Conservation (phyloP, 2,329 filamentous ascomycete genomes). For the Diaporthe sp. region DNA sequence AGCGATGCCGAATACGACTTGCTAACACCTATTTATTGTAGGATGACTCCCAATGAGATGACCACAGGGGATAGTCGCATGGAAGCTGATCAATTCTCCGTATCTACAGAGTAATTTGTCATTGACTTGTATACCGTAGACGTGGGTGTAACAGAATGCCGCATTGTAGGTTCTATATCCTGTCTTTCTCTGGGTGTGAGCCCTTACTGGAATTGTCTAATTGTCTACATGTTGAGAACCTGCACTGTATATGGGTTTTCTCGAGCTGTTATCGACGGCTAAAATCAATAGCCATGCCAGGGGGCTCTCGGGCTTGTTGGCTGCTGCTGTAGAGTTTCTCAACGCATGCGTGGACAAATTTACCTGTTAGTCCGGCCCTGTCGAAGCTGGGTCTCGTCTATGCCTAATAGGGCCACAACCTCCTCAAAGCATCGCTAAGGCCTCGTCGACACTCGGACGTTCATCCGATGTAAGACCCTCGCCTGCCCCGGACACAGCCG, state of each 20-base stretch:
- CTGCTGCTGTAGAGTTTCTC: not conserved
- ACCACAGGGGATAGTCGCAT: not conserved
- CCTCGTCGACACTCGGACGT: conserved; percentile 7
- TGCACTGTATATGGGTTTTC: not conserved
- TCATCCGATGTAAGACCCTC: conserved; percentile 17
- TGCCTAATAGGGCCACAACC: not conserved
- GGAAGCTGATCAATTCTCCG: not conserved
- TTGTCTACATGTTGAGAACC: not conserved
- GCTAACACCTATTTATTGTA: not conserved
- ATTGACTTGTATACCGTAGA: not conserved
- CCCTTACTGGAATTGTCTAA: not conserved
- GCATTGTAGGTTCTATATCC: not conserved
- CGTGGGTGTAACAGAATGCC: not conserved
- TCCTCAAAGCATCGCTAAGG: not conserved
- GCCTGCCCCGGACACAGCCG: conserved; percentile 16
- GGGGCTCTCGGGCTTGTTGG: not conserved
- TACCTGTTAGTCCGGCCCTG: not conserved
- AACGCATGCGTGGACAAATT: not conserved
- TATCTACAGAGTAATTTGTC: not conserved
- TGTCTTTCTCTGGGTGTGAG: not conserved
- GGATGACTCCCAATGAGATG: too few species aligned
- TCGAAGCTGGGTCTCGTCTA: not conserved
- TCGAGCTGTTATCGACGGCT: not conserved
- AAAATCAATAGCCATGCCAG: not conserved
- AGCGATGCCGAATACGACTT: not conserved